Conservation (phyloP, 805 yeast species). For the Brettanomyces naardenensis region DNA sequence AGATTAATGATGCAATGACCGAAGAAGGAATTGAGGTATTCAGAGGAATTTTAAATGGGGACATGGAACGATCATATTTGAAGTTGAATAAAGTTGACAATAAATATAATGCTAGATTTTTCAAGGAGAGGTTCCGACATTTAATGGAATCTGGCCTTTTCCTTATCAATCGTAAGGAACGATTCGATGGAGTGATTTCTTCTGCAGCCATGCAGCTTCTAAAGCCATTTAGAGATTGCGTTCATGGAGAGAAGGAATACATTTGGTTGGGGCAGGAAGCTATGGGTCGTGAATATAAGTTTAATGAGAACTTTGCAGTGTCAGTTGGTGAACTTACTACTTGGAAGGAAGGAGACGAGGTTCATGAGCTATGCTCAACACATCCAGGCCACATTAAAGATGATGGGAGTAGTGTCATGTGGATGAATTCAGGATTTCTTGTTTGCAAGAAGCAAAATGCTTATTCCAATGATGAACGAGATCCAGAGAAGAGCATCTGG, state of each 20-base stretch:
- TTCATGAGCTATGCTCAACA: conserved; percentile 54
- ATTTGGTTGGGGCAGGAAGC: conserved; percentile 64
- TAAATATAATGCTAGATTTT: conserved; percentile 31
- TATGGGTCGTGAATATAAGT: conserved; percentile 44
- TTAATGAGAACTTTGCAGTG: conserved; percentile 49
- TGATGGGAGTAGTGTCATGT: conserved; percentile 42
- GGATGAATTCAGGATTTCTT: conserved; percentile 67
- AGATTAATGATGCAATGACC: conserved; percentile 10
- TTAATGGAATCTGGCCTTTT: conserved; percentile 44
- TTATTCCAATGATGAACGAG: conserved; percentile 31
- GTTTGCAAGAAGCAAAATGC: conserved; percentile 41
- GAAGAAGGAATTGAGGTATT: background rate
- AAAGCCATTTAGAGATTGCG: conserved; percentile 36
- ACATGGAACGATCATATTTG: too few species aligned
- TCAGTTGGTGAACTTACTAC: conserved; percentile 40
- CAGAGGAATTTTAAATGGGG: background rate
- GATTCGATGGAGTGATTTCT: conserved; percentile 37
- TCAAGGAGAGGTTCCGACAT: conserved; percentile 34
- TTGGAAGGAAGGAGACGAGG: conserved; percentile 19
- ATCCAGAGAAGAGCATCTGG: too few species aligned
- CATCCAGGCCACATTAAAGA: conserved; percentile 57
- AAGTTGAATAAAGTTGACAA: conserved; percentile 15
- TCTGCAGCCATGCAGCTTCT: conserved; percentile 37
- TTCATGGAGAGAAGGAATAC: conserved; percentile 77
- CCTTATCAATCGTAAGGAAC: conserved; percentile 37